phyloP scores from a whole-genome alignment of 129 eudicot genomes.

The Rutidosis leptorrhynchoides region DNA sequence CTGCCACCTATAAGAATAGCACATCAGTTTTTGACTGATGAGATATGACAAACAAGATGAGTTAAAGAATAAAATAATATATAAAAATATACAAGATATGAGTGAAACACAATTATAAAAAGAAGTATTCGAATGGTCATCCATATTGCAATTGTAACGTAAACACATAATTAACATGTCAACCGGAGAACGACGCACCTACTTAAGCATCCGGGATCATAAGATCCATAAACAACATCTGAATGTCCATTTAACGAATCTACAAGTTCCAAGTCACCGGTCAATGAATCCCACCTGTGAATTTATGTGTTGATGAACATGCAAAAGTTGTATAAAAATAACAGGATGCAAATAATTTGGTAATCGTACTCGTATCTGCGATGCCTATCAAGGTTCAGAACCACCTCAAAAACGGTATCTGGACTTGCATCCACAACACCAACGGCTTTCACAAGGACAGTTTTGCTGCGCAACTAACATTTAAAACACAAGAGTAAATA shows the following conservation, averaged over 20 bases:
- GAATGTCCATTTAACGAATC: slow-evolving; percentile 72
- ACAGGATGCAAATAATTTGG: slow-evolving; percentile 15
- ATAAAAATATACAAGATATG: not conserved
- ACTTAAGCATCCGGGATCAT: slow-evolving; percentile 54
- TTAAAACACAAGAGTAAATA: slow-evolving; percentile 23
- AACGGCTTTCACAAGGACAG: slow-evolving; percentile 86
- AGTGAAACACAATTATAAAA: not conserved
- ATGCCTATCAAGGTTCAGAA: slow-evolving; percentile 67
- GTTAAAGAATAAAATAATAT: slow-evolving; percentile 15
- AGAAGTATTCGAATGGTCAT: not conserved
- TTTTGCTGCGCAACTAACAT: slow-evolving; percentile 58
- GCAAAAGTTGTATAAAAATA: not conserved
- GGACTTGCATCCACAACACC: slow-evolving; percentile 83
- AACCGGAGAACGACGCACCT: slow-evolving; percentile 41
- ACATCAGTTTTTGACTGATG: slow-evolving; percentile 39
- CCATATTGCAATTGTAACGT: not conserved
- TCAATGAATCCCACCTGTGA: slow-evolving; percentile 88
- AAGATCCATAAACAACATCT: slow-evolving; percentile 87
- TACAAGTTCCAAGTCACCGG: slow-evolving; percentile 77
- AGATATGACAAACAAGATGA: slow-evolving; percentile 28
- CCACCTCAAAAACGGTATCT: slow-evolving; percentile 84
- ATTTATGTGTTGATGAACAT: slow-evolving; percentile 30
- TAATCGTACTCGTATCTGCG: slow-evolving; percentile 78
- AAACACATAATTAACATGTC: not conserved
- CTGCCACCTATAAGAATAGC: slow-evolving; percentile 66